A percentile compares a stretch with the other conserved stretches of the same genome.
Conservation (phyloP, 2,329 filamentous ascomycete genomes). For the Cytospora piceicola region DNA sequence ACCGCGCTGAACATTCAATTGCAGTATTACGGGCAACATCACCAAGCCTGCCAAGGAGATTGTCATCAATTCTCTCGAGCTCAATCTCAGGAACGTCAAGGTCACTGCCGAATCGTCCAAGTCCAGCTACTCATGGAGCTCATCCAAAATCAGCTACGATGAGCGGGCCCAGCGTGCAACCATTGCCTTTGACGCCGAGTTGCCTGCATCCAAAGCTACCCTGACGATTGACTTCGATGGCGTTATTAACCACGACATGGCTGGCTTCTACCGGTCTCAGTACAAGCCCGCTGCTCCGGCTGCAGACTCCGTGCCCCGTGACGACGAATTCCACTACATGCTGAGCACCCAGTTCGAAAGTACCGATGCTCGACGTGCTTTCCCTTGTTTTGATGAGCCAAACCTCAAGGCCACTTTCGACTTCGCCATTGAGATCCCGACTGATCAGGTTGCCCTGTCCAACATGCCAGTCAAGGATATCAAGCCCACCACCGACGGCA, state of each 20-base stretch:
- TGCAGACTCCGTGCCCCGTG: constrained; percentile 76
- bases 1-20: constrained; percentile 9
- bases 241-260: constrained; percentile 90
- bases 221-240: constrained; percentile 68
- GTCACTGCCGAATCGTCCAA: constrained; percentile 62
- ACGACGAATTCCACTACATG: constrained; percentile 71
- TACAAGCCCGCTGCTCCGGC: constrained; percentile 81
- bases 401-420: constrained; percentile 97
- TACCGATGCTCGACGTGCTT: constrained; percentile 90
- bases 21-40: constrained; percentile 75
- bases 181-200: constrained; percentile 71
- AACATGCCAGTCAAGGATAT: constrained; percentile 90
- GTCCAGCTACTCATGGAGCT: constrained; percentile 59
- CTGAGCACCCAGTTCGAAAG: constrained; percentile 97
- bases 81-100: constrained; percentile 72
- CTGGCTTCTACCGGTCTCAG: constrained; percentile 84
- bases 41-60: constrained; percentile 74
- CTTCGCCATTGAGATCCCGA: constrained; percentile 87
- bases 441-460: constrained; percentile 84
- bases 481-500: constrained; percentile 62
- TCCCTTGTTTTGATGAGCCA: constrained; percentile 98
- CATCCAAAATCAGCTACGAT: constrained; percentile 77
- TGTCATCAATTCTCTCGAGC: constrained; percentile 81
- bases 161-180: constrained; percentile 82
- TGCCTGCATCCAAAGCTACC: constrained; percentile 70